These are phyloP conservation scores for Perilla frutescens DNA, from an alignment of 257 asterid genomes.

Conservation along the genomic window DNA sequence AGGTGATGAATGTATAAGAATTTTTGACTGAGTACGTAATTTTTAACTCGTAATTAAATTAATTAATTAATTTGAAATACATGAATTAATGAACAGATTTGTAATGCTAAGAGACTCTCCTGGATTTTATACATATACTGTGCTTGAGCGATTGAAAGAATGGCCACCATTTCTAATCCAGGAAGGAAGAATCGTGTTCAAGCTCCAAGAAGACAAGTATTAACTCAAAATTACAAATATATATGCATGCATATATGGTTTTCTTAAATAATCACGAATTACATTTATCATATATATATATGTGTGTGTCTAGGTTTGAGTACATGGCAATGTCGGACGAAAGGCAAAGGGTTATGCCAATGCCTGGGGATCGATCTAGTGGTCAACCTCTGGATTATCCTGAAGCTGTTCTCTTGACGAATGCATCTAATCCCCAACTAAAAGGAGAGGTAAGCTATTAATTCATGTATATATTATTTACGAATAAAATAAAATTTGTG, in stretches of 20 bases:
- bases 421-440: slow-evolving; percentile 41
- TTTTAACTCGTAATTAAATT: too few species aligned
- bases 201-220: slow-evolving; percentile 47
- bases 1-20: slow-evolving; percentile 38
- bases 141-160: slow-evolving; percentile 48
- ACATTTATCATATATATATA: not conserved
- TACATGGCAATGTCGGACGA: slow-evolving; percentile 69
- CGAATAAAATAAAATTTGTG: too few species aligned
- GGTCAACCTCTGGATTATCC: slow-evolving; percentile 52
- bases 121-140: slow-evolving; percentile 58
- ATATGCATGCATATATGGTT: not conserved
- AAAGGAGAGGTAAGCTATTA: slow-evolving; percentile 49
- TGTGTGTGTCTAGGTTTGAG: slow-evolving; percentile 43
- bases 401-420: slow-evolving; percentile 60
- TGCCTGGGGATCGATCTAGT: slow-evolving; percentile 38
- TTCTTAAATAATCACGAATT: not conserved
- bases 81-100: too few species aligned
- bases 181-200: slow-evolving; percentile 54
- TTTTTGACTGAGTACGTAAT: too few species aligned
- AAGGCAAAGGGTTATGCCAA: slow-evolving; percentile 63
- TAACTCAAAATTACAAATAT: not conserved
- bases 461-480: not conserved
- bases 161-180: slow-evolving; percentile 51
- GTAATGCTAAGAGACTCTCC: slow-evolving; percentile 51
- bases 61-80: too few species aligned